A percentile compares a stretch with the other conserved stretches of the same genome.
phyloP scores from a whole-genome alignment of 331 rosid species.

The Rhamnella rubrinervis region DNA sequence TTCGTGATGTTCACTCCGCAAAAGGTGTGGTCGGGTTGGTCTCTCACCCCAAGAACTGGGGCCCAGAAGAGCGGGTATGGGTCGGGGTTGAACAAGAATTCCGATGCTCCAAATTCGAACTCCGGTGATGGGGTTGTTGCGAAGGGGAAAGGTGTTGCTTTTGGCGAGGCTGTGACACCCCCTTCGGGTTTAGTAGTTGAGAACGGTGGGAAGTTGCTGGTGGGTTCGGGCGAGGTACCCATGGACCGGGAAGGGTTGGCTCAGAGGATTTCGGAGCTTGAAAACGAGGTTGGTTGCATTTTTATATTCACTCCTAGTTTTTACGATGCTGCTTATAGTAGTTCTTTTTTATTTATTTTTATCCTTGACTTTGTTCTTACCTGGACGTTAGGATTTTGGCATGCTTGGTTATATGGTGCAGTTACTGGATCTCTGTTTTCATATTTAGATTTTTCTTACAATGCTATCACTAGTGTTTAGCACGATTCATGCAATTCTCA shows the following conservation, averaged over 20 bases:
- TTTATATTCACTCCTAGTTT: background rate
- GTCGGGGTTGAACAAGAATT: slow-evolving; percentile 39
- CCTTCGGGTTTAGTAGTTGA: slow-evolving; percentile 39
- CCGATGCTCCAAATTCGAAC: slow-evolving; percentile 30
- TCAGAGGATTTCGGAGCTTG: slow-evolving; percentile 54
- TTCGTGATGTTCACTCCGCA: slow-evolving; percentile 78
- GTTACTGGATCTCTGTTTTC: too few species aligned
- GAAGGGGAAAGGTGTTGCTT: slow-evolving; percentile 54
- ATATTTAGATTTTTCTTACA: too few species aligned
- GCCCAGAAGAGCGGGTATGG: slow-evolving; percentile 45
- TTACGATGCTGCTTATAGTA: background rate
- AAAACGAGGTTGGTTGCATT: slow-evolving; percentile 61
- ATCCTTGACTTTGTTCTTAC: too few species aligned
- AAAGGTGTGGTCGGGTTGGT: slow-evolving; percentile 55
- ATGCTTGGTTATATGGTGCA: too few species aligned
- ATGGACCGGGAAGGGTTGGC: slow-evolving; percentile 46
- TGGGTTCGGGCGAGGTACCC: slow-evolving; percentile 43
- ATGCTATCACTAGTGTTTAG: too few species aligned
- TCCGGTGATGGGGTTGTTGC: slow-evolving; percentile 43
- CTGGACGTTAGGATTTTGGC: too few species aligned
- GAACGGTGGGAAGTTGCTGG: slow-evolving; percentile 48
- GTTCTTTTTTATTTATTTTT: background rate
- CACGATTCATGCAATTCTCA: too few species aligned
- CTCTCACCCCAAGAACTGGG: slow-evolving; percentile 60
- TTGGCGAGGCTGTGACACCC: slow-evolving; percentile 39